These are phyloP conservation scores for Aplosporella prunicola DNA, from an alignment of 2,329 filamentous ascomycete species.

Conservation along the genomic window DNA sequence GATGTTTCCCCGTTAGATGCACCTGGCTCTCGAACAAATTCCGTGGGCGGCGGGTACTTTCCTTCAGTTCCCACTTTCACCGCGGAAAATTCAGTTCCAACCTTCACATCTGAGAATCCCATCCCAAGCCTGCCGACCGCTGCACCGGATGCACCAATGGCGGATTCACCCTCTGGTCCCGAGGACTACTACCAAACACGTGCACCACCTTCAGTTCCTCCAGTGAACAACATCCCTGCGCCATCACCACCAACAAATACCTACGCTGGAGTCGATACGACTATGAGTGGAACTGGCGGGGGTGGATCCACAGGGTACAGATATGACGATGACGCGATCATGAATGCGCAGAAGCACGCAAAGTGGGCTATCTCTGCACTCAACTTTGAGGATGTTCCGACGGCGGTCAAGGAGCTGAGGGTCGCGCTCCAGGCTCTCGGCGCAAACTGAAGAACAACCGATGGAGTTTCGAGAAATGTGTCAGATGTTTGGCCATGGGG, in stretches of 20 bases:
- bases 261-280: not conserved
- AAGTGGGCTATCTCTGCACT: constrained; percentile 94
- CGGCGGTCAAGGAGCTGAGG: constrained; percentile 75
- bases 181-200: constrained; percentile 23
- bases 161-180: constrained; percentile 14
- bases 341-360: constrained; percentile 84
- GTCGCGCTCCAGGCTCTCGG: constrained; percentile 65
- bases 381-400: constrained; percentile 91
- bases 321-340: constrained; percentile 60
- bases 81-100: constrained; percentile 34
- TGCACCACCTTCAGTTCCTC: constrained; percentile 2
- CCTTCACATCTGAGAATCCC: constrained; percentile 31
- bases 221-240: not conserved
- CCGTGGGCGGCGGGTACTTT: constrained; percentile 48
- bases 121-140: constrained; percentile 28
- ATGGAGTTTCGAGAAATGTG: no score
- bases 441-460: constrained; percentile 38
- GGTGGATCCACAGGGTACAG: constrained; percentile 34
- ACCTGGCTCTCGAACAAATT: constrained; percentile 28
- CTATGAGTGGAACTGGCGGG: no score
- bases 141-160: constrained; percentile 18
- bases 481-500: no score
- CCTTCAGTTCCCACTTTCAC: constrained; percentile 41
- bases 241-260: not conserved
- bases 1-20: constrained; percentile 45